Evolutionary conservation across 2,329 filamentous ascomycete species (phyloP), one percentile per base, ranked within the genome.

Genomic region (Xylaria sp.): DNA sequence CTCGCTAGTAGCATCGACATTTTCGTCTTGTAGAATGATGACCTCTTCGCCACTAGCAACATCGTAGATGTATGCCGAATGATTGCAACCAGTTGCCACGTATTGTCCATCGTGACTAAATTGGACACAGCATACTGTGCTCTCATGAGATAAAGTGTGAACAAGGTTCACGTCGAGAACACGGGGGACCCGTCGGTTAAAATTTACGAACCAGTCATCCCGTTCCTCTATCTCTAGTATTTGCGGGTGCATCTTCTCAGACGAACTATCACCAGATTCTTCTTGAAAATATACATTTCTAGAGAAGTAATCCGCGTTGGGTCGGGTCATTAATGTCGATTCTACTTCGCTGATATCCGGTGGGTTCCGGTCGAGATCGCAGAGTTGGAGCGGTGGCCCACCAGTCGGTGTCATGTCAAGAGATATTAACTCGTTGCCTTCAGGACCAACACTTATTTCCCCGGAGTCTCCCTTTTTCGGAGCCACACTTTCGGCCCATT

Each of bases 31-130:
- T 42, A 98, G 85, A 67, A 96, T 91, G 73, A 93, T 96, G 61
- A 98, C 90, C 79, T 95, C 95, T 74, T 93, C 89, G 64, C 96
- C 96, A 17, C 89, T 92, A 75, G 89, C 86, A 50, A 98, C 95
- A 73, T 99, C 96, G 80, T 96, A 99, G 75, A 99, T 99, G 81
- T 98, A 95, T n/a, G 96, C 96, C n/a, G 94, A 97, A 72, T 94
- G 87, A 81, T 99, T 99, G 85, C 96, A 98, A 53, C 96, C 96
- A 4, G 96, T 99, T 7, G 96, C 96, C 64, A 99, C 92, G 75
- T 93, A 98, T 78, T 97, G 94, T 74, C 96, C 96, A 77, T 99
- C 96, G 64, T 92, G 89, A 79, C 95, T 98, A 85, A 99, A 99
- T 67, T 96, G 89, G 45, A 99, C 96, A 79, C 96, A 99, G 86